Percentiles rank a stretch among this genome's conserved stretches.
Conservation (phyloP, 2,329 filamentous ascomycete species). For the Trematosphaeria pertusa region DNA sequence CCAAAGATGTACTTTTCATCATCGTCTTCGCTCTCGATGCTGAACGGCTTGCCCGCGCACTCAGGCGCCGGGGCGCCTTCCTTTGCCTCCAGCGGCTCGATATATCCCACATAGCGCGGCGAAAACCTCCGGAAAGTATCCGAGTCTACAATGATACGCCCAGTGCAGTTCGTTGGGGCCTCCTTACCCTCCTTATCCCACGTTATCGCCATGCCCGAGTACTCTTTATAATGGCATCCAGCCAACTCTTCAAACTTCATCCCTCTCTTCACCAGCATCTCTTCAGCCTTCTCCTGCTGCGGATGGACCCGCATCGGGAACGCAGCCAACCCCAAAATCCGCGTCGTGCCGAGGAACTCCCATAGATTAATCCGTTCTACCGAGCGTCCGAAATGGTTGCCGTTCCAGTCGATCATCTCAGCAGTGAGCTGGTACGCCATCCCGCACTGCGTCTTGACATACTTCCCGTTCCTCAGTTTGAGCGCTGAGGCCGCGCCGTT, state of each 20-base stretch:
- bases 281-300: slow-evolving; percentile 67
- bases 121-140: slow-evolving; percentile 55
- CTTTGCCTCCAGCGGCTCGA: slow-evolving; percentile 25
- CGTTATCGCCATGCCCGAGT: slow-evolving; percentile 67
- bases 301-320: slow-evolving; percentile 83
- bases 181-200: slow-evolving; percentile 32
- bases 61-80: slow-evolving; percentile 20
- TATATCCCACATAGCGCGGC: slow-evolving; percentile 43
- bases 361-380: slow-evolving; percentile 27
- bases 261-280: slow-evolving; percentile 75
- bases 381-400: slow-evolving; percentile 34
- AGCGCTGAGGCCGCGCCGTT: slow-evolving; percentile 26
- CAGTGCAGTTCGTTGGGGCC: slow-evolving; percentile 67
- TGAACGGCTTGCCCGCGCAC: slow-evolving; percentile 50
- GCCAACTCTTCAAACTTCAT: slow-evolving; percentile 79
- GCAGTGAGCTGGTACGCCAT: slow-evolving; percentile 27
- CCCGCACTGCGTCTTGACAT: slow-evolving; percentile 29
- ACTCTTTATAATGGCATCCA: slow-evolving; percentile 81
- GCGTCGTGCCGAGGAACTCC: slow-evolving; percentile 75
- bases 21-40: slow-evolving; percentile 19
- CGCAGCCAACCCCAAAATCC: slow-evolving; percentile 76
- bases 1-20: slow-evolving; percentile 26
- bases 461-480: slow-evolving; percentile 26
- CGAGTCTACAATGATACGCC: slow-evolving; percentile 84
- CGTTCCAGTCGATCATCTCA: slow-evolving; percentile 43